Base-by-base conservation (phyloP, 306 rosid species). In the Nissolia schottii region DNA sequence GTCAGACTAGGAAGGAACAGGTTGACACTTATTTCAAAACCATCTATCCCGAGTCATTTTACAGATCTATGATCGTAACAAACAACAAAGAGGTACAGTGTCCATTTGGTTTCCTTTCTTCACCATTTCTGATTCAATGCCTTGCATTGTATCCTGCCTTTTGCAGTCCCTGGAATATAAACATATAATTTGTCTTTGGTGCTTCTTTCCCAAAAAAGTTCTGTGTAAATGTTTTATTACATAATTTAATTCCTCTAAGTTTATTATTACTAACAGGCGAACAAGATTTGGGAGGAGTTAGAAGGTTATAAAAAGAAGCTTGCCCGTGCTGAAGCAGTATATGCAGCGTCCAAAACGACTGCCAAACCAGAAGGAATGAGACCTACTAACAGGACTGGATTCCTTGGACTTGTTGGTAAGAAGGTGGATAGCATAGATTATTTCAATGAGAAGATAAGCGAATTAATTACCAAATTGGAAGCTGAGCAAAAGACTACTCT, bases 401-500 rank as follows among this genome's bases (percentile, higher is more conserved):
- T 70, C 55, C 90, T 86, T 75, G 99, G 99, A 74, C 82, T 95
- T 35, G 0, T 78, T 64, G 99, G 97, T 54, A 25, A 79, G 68
- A 89, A 86, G 68, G 97, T 95, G 65, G 99, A 91, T 63, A 91
- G 87, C 82, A 84, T 95, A 70, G 84, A 84, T 12, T 88, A 77
- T 84, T 89, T 73, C 84, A 79, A 50, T 27, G 82, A 78, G 73
- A 88, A 91, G 84, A 80, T 89, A 64, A 76, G 71, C n/a, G 96
- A 87, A 64, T 43, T 80, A 23, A 51, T 74, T 37, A 77, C 83
- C 31, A 89, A 88, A 80, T 76, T 86, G 81, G 97, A 91, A 79
- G 23, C 91, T 18, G 97, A 95, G 77, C 97, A 85, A 62, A 95
- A 95, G 75, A 58, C 15, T 54, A 95, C 97, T 53, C 91, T 91